Conservation (phyloP, 1,284 basidiomycete species). For the Fomitiporia mediterranea region DNA sequence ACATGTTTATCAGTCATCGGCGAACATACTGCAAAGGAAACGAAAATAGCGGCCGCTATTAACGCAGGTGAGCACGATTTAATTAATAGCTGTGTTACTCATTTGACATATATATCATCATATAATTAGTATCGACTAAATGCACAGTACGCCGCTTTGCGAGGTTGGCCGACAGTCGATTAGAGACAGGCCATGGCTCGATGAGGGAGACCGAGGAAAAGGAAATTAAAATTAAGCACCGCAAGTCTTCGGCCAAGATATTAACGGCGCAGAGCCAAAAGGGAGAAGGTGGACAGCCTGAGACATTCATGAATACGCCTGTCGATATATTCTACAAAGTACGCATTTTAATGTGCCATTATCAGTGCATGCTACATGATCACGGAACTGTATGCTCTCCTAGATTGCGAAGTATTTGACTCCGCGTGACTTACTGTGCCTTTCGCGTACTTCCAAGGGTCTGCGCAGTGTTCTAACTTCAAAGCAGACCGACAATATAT, state of each 20-base stretch:
- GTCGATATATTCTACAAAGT: slow-evolving; percentile 31
- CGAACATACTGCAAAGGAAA: background rate
- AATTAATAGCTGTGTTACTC: background rate
- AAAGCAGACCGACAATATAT: slow-evolving; percentile 17
- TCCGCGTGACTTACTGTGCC: slow-evolving; percentile 27
- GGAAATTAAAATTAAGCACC: background rate
- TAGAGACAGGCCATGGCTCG: background rate
- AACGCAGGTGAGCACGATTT: background rate
- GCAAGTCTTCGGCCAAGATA: background rate
- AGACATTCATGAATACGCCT: slow-evolving; percentile 27
- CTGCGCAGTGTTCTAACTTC: slow-evolving; percentile 24
- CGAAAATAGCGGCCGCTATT: background rate
- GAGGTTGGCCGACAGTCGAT: background rate
- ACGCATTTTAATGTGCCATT: no score
- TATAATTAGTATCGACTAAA: no score
- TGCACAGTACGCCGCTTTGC: no score
- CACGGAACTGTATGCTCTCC: background rate
- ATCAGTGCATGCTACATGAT: background rate
- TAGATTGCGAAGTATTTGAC: slow-evolving; percentile 25
- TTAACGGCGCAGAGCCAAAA: background rate
- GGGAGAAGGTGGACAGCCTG: slow-evolving; percentile 19
- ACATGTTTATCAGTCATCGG: no score
- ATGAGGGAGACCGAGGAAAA: background rate
- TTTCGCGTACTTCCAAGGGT: slow-evolving; percentile 25
- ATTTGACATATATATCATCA: no score